Conservation (phyloP, 345 rosid species). For the Populus davidiana region DNA sequence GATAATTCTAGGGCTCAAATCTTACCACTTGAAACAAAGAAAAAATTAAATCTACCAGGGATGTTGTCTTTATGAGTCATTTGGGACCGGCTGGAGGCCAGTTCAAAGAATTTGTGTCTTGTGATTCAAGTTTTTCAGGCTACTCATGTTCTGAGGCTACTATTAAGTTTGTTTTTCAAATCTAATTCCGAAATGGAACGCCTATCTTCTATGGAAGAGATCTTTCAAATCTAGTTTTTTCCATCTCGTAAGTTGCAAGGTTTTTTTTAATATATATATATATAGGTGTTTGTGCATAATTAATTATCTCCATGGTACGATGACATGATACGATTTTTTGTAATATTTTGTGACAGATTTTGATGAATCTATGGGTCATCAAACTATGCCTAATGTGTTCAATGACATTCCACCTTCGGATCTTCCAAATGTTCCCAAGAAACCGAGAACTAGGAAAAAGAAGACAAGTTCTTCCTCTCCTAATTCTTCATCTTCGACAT, state of each 20-base stretch:
- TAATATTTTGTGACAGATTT: conserved; percentile 33
- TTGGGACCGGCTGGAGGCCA: too few relatives aligned
- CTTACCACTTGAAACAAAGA: too few relatives aligned
- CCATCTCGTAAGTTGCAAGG: too few relatives aligned
- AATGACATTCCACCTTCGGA: conserved; percentile 30
- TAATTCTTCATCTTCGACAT: conserved; percentile 32
- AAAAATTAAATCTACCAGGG: too few relatives aligned
- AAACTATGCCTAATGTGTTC: conserved; percentile 28
- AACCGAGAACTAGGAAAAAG: conserved; percentile 46
- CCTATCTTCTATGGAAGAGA: too few relatives aligned
- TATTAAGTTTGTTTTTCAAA: neutral
- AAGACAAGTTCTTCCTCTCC: conserved; percentile 40
- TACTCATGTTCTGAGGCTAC: neutral
- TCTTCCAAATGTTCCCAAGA: conserved; percentile 44
- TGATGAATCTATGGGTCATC: conserved; percentile 33
- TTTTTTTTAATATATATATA: too few relatives aligned
- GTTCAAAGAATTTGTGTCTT: neutral
- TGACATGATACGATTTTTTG: neutral
- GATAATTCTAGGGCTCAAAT: too few relatives aligned
- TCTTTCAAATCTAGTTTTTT: too few relatives aligned
- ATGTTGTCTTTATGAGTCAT: too few relatives aligned
- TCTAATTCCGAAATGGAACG: neutral
- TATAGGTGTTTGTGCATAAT: neutral
- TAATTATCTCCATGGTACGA: neutral
- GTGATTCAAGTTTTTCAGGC: neutral